phyloP scores from a whole-genome alignment of 441 rosid species.

The Dalechampia spathulata region DNA sequence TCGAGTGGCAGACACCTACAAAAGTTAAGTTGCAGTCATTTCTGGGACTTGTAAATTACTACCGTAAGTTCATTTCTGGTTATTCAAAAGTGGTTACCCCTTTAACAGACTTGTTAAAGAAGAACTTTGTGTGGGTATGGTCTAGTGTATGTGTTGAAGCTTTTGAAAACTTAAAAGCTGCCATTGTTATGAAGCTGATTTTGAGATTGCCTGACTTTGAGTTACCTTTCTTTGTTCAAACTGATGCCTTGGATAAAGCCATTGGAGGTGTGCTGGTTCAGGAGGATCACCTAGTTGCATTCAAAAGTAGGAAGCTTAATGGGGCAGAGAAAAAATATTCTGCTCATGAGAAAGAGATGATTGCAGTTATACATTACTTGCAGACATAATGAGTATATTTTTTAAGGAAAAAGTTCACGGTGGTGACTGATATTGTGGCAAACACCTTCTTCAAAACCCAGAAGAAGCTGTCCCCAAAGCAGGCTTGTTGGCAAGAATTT shows the following conservation, averaged over 20 bases:
- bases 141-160: fast-evolving
- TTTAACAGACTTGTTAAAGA: not conserved
- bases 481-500: not conserved
- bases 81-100: not conserved
- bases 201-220: not conserved
- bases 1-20: not conserved
- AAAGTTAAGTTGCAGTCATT: not conserved
- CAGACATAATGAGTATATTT: not conserved
- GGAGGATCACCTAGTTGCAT: not conserved
- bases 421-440: not conserved
- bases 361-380: not conserved
- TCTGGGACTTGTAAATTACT: not conserved
- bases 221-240: no score
- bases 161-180: not conserved
- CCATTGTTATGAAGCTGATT: not conserved
- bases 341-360: not conserved
- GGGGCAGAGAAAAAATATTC: not conserved
- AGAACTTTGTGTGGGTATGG: no score
- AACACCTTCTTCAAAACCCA: no score
- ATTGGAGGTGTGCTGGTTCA: not conserved
- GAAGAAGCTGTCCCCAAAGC: no score
- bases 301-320: not conserved
- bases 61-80: not conserved
- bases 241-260: not conserved
- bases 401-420: not conserved